These are phyloP conservation scores for Tetradesmus lagerheimii DNA, from an alignment of 139 green algal species.

Conservation along the genomic window DNA sequence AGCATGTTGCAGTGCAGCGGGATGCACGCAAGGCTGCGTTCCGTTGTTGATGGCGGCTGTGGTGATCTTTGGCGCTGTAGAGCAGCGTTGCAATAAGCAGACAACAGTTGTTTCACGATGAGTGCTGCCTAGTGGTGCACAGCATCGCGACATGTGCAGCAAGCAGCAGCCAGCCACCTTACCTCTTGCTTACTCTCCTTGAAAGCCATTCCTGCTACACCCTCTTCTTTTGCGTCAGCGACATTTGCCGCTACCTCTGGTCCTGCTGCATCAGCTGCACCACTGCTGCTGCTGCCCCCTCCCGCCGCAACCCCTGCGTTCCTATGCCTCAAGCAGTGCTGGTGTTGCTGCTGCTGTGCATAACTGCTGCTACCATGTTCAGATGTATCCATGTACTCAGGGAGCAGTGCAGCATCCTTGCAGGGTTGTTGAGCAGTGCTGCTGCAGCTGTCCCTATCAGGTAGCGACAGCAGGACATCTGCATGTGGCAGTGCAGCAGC, in stretches of 20 bases:
- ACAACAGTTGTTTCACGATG: too few relatives aligned
- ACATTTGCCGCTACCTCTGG: background rate
- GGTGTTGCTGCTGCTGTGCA: background rate
- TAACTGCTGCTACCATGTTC: background rate
- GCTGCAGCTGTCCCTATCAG: background rate
- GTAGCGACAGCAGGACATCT: background rate
- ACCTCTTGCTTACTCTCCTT: constrained; percentile 28
- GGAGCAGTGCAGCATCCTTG: background rate
- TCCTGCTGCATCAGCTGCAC: background rate
- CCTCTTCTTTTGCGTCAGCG: background rate
- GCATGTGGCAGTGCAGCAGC: background rate
- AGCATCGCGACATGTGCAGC: too few relatives aligned
- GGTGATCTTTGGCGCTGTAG: too few relatives aligned
- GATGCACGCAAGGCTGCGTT: too few relatives aligned
- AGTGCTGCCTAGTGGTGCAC: too few relatives aligned
- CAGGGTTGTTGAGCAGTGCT: background rate
- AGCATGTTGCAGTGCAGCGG: too few relatives aligned
- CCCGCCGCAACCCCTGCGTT: background rate
- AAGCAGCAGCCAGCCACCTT: background rate
- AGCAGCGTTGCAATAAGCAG: too few relatives aligned
- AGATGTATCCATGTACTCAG: background rate
- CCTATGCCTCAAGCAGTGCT: background rate
- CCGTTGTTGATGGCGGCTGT: too few relatives aligned
- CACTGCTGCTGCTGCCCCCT: background rate
- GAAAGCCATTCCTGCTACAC: background rate